phyloP scores from a whole-genome alignment of 2,329 filamentous ascomycete genomes.

The Cadophora sp. region DNA sequence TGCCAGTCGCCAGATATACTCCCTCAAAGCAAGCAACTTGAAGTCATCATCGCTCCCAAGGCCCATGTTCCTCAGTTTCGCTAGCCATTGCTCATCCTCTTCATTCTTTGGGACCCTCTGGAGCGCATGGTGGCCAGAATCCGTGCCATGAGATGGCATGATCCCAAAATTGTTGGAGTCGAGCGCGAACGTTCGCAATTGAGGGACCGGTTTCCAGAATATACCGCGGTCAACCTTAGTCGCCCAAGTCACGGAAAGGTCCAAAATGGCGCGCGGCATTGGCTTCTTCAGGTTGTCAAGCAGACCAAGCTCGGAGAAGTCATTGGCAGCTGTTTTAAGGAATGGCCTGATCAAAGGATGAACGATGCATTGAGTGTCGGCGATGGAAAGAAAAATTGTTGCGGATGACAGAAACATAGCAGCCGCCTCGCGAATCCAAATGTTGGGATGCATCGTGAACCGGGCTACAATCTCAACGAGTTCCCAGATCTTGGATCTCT shows the following conservation, averaged over 20 bases:
- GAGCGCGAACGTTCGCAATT: conserved; percentile 73
- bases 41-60: conserved; percentile 84
- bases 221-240: conserved; percentile 78
- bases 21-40: conserved; percentile 83
- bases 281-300: conserved; percentile 86
- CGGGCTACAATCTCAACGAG: conserved; percentile 82
- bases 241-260: conserved; percentile 87
- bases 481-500: conserved; percentile 85
- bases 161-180: conserved; percentile 58
- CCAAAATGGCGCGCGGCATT: conserved; percentile 78
- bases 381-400: conserved; percentile 75
- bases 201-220: conserved; percentile 84
- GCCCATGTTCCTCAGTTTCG: conserved; percentile 82
- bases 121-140: conserved; percentile 63
- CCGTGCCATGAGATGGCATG: conserved; percentile 61
- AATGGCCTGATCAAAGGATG: conserved; percentile 82
- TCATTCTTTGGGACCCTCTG: conserved; percentile 77
- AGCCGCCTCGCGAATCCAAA: conserved; percentile 93
- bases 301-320: conserved; percentile 74
- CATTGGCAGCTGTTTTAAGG: conserved; percentile 73
- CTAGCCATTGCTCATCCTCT: conserved; percentile 94
- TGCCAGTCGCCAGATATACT: conserved; percentile 90
- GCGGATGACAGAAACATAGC: conserved; percentile 82
- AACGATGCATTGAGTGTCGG: conserved; percentile 85
- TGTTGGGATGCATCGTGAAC: conserved; percentile 91